Evolutionary conservation across 2,329 filamentous ascomycete species (phyloP).

Genomic region (Penicillium thymicola): DNA sequence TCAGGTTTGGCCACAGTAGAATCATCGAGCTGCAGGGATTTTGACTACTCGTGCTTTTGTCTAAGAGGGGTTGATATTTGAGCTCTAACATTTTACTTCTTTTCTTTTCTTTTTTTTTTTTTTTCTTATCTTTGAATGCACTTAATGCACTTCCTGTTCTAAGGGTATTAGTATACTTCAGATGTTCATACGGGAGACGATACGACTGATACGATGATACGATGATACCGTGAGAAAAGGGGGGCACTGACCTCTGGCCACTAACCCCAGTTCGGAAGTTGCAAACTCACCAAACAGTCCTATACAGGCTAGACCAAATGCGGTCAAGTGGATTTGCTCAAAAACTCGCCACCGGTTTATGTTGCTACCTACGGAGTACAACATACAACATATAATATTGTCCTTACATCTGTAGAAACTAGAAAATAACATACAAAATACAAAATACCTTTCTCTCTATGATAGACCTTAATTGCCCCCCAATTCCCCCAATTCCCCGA

Average conservation of each 20-base stretch:
- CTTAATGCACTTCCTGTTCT: neutral
- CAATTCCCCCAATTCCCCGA: neutral
- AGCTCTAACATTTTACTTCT: neutral
- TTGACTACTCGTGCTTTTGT: neutral
- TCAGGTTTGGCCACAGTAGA: slow-evolving; percentile 11
- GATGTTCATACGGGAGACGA: neutral
- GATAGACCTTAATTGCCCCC: neutral
- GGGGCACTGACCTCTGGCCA: neutral
- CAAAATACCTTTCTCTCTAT: neutral
- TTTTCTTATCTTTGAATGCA: neutral
- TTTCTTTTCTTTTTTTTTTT: too few relatives aligned
- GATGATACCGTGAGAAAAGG: slow-evolving; percentile 1
- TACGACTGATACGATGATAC: neutral
- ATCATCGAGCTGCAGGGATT: slow-evolving; percentile 11
- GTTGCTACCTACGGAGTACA: neutral
- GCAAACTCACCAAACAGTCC: neutral
- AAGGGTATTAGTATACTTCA: neutral
- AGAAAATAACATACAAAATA: neutral
- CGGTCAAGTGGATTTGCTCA: neutral
- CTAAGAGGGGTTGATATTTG: neutral
- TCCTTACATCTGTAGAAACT: neutral
- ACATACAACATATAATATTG: too few relatives aligned
- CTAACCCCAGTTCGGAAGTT: neutral
- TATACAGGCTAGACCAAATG: neutral
- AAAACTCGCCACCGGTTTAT: neutral